A percentile compares a stretch with the other conserved stretches of the same genome.
Evolutionary conservation across 306 rosid genomes (phyloP).

Genomic region (Lathyrus sativus): DNA sequence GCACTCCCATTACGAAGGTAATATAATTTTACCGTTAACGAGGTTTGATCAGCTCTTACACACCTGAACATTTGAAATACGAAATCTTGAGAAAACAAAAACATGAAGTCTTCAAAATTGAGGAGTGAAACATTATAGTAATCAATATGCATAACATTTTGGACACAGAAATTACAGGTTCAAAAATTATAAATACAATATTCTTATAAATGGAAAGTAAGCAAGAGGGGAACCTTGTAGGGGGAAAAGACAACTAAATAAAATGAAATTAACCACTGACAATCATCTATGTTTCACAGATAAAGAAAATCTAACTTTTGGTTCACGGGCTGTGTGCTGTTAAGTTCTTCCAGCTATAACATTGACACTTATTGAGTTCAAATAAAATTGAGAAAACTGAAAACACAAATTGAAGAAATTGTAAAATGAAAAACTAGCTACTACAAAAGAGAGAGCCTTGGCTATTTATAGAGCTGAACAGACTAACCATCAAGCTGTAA

Average conservation of each 20-base stretch:
- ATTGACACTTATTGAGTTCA: no score
- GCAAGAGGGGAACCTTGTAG: background rate
- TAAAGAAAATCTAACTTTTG: constrained; percentile 5
- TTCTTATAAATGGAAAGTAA: background rate
- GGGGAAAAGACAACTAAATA: background rate
- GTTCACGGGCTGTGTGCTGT: background rate
- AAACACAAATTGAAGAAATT: no score
- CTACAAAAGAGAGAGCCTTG: background rate
- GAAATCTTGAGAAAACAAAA: constrained; percentile 12
- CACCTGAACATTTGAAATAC: constrained; percentile 56
- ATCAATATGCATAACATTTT: constrained; percentile 7
- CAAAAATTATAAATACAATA: background rate
- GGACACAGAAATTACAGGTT: background rate
- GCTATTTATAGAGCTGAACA: background rate
- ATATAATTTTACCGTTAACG: constrained; percentile 71
- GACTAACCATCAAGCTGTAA: no score
- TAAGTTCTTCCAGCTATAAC: no score
- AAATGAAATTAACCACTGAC: background rate
- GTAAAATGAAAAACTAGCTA: no score
- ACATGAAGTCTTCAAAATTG: constrained; percentile 4
- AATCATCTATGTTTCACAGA: background rate
- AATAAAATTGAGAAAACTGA: no score
- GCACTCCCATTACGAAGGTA: constrained; percentile 91
- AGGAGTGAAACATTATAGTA: constrained; percentile 14
- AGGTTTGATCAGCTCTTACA: constrained; percentile 79